Evolutionary conservation across 345 rosid species (phyloP).

Genomic region (Carallia brachiata): DNA sequence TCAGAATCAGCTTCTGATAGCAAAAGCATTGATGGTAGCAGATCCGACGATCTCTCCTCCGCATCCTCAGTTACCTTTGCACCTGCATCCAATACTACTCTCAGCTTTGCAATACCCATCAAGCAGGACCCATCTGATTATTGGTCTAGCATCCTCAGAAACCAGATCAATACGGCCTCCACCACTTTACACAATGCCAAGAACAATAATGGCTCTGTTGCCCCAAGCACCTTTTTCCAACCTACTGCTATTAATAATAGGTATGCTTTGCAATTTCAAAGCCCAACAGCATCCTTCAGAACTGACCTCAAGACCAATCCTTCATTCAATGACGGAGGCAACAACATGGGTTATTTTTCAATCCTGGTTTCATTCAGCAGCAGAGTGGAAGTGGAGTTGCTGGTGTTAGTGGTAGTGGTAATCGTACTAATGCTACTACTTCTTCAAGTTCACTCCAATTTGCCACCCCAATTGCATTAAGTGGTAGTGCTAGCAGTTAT

Average conservation of each 20-base stretch:
- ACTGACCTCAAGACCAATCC: conserved; percentile 33
- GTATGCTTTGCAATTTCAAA: conserved; percentile 28
- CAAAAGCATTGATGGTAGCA: conserved; percentile 38
- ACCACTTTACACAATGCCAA: conserved; percentile 6
- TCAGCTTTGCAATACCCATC: conserved; percentile 46
- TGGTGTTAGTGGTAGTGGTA: background rate
- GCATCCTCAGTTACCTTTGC: conserved; percentile 50
- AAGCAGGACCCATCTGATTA: conserved; percentile 58
- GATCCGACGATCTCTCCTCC: conserved; percentile 47
- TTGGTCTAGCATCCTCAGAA: conserved; percentile 61
- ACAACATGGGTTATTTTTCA: conserved; percentile 25
- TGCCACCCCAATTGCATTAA: conserved; percentile 34
- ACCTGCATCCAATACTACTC: conserved; percentile 19
- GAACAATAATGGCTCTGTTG: conserved; percentile 6
- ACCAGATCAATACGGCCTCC: conserved; percentile 1
- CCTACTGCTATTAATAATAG: conserved; percentile 6
- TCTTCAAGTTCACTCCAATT: conserved; percentile 39
- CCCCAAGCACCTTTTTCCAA: conserved; percentile 19
- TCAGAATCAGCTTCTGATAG: conserved; percentile 43
- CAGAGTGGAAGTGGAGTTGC: conserved; percentile 14
- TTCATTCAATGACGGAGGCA: conserved; percentile 19
- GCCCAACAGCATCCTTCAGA: conserved; percentile 14
- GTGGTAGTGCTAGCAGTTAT: conserved; percentile 23
- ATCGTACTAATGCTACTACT: no score
- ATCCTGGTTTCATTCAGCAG: conserved; percentile 37